Conservation (phyloP, 75 land plant genomes). For the Picea sitchensis region DNA sequence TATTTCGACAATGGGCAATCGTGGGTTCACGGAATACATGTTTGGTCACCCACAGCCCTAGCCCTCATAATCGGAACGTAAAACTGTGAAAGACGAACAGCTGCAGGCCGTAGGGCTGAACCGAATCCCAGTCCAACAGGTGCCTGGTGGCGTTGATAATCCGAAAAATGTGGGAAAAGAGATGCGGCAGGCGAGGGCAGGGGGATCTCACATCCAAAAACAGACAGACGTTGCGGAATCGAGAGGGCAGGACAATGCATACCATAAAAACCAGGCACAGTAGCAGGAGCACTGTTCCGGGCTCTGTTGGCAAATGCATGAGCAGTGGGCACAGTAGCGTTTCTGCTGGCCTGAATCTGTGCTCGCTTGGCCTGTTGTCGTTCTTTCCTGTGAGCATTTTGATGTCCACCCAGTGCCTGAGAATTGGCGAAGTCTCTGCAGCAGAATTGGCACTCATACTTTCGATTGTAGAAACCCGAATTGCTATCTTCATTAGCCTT, state of each 20-base stretch:
- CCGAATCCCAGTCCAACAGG: background rate
- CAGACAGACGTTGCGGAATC: background rate
- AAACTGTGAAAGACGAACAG: background rate
- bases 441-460: constrained; percentile 39
- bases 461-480: constrained; percentile 12
- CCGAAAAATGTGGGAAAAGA: background rate
- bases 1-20: background rate
- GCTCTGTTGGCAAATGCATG: background rate
- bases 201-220: background rate
- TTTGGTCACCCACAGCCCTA: background rate
- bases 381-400: constrained; percentile 32
- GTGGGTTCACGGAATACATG: background rate
- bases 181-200: background rate
- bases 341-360: constrained; percentile 30
- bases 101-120: background rate
- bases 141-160: background rate
- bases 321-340: background rate
- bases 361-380: constrained; percentile 19
- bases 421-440: constrained; percentile 39
- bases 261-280: background rate
- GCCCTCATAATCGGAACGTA: background rate
- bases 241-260: background rate
- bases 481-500: background rate
- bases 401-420: constrained; percentile 47
- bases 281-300: background rate